Percentiles rank a stretch among this genome's conserved stretches.
Conservation (phyloP, 768 basidiomycete species). For the Tricholomella constricta region DNA sequence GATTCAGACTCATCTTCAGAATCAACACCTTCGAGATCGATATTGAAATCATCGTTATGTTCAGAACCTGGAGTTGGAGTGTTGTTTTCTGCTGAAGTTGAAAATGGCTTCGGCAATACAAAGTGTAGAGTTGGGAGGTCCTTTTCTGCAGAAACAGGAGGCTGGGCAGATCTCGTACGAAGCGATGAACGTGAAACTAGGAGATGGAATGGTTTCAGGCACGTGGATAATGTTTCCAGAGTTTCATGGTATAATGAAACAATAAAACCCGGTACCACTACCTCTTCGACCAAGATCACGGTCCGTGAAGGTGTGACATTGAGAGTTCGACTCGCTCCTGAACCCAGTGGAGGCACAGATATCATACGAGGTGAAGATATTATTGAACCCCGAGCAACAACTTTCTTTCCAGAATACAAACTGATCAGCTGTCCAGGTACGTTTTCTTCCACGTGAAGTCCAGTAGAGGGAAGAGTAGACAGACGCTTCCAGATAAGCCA, state of each 20-base stretch:
- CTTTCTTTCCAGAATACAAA: neutral
- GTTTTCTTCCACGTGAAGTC: neutral
- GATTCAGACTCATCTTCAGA: too few relatives aligned
- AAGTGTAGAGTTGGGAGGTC: too few relatives aligned
- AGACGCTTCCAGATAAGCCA: conserved; percentile 1
- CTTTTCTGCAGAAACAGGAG: neutral
- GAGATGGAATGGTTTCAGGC: neutral
- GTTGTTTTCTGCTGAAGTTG: too few relatives aligned
- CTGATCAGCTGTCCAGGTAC: conserved; percentile 2
- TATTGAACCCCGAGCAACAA: conserved; percentile 1
- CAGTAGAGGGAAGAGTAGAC: neutral
- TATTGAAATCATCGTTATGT: too few relatives aligned
- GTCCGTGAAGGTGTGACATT: conserved; percentile 1
- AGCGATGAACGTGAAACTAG: neutral
- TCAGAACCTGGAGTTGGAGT: too few relatives aligned
- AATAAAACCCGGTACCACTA: neutral
- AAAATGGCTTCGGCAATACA: too few relatives aligned
- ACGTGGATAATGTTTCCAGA: neutral
- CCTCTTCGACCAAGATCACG: neutral
- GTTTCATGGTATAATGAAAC: conserved; percentile 5
- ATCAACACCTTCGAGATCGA: too few relatives aligned
- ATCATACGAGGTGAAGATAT: neutral
- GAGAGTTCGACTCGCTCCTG: neutral
- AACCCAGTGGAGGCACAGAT: neutral
- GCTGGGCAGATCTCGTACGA: neutral